Conservation (phyloP, 495 filamentous ascomycete species). For the Penicillium verhagenii region DNA sequence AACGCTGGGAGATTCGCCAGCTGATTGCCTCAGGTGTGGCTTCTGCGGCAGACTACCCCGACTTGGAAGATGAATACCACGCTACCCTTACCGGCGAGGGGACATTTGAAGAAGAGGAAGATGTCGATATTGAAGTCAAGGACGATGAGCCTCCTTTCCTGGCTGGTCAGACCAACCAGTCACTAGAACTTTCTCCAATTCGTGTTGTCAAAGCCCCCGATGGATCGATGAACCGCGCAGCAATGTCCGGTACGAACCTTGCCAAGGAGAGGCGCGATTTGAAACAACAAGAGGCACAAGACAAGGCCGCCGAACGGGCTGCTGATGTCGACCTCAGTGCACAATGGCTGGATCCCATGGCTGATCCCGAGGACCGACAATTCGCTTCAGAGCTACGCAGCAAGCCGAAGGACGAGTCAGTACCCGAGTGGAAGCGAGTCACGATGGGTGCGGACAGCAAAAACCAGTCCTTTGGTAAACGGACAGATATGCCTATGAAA, state of each 20-base stretch:
- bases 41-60: constrained; percentile 88
- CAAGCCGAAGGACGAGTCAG: constrained; percentile 56
- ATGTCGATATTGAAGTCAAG: constrained; percentile 93
- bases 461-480: constrained; percentile 78
- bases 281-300: constrained; percentile 82
- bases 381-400: constrained; percentile 83
- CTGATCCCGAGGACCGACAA: constrained; percentile 72
- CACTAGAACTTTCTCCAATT: constrained; percentile 90
- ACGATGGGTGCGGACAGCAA: constrained; percentile 61
- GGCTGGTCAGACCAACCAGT: constrained; percentile 93
- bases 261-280: constrained; percentile 89
- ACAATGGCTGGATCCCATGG: constrained; percentile 98
- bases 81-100: constrained; percentile 82
- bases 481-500: constrained; percentile 91
- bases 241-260: constrained; percentile 87
- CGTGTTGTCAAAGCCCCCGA: constrained; percentile 96
- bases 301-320: constrained; percentile 75
- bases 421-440: constrained; percentile 92
- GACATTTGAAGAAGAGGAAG: constrained; percentile 91
- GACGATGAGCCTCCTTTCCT: constrained; percentile 97
- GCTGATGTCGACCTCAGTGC: constrained; percentile 80
- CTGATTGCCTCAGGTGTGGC: constrained; percentile 92
- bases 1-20: constrained; percentile 96
- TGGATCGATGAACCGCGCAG: constrained; percentile 90
- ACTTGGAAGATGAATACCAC: constrained; percentile 92